These are phyloP conservation scores for Carpinus fangiana DNA, from an alignment of 306 rosid species.

Conservation along the genomic window DNA sequence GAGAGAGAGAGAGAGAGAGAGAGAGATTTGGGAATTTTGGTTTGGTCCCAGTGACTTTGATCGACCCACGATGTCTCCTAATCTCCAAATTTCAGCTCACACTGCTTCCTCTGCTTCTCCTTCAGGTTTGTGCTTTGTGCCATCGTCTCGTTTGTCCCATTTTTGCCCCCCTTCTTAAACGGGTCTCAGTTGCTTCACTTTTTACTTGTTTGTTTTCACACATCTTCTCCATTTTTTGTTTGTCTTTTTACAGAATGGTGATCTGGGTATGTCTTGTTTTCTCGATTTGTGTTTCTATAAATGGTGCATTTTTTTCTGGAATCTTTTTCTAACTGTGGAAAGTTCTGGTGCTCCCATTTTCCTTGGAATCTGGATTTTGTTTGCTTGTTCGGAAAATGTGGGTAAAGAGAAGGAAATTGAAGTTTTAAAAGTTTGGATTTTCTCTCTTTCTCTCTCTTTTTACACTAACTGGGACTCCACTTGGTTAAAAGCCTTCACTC, in stretches of 20 bases:
- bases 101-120: conserved; percentile 2
- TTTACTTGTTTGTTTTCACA: conserved; percentile 15
- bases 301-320: not conserved
- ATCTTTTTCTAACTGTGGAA: not conserved
- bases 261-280: not conserved
- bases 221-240: conserved; percentile 53
- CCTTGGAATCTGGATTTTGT: conserved; percentile 4
- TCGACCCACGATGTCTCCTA: conserved; percentile 17
- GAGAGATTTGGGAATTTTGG: not conserved
- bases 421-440: not conserved
- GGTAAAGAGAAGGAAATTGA: not conserved
- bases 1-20: conserved; percentile 12
- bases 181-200: not conserved
- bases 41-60: conserved; percentile 3
- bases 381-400: not conserved
- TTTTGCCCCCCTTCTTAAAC: conserved; percentile 4
- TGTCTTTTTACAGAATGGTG: conserved; percentile 24
- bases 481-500: not conserved
- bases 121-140: conserved; percentile 39
- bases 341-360: not conserved
- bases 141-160: not conserved
- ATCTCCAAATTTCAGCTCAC: not conserved
- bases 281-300: not conserved
- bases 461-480: not conserved
- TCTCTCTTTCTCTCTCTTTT: not conserved